Evolutionary conservation across 495 filamentous ascomycete genomes (phyloP).

Genomic region (Achaetomiella virescens): DNA sequence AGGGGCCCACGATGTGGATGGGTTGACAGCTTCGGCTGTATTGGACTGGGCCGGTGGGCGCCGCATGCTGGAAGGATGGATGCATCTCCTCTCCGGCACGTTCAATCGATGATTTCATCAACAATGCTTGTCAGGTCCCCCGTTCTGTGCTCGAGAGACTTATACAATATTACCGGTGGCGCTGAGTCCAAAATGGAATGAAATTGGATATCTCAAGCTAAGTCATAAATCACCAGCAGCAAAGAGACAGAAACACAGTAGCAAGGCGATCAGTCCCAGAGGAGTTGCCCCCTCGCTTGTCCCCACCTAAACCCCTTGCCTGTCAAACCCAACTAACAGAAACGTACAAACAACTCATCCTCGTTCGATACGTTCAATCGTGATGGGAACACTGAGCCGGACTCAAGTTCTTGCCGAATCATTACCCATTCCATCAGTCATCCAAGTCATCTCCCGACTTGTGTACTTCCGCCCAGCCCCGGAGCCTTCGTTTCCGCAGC

Average conservation of each 20-base stretch:
- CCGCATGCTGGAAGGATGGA: neutral
- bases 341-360: too few relatives aligned
- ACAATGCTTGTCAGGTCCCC: too few relatives aligned
- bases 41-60: too few relatives aligned
- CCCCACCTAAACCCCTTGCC: neutral
- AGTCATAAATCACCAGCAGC: neutral
- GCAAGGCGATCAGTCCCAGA: neutral
- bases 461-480: slow-evolving; percentile 25
- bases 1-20: too few relatives aligned
- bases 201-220: slow-evolving; percentile 9
- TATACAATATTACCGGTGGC: too few relatives aligned
- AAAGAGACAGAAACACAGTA: neutral
- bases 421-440: neutral
- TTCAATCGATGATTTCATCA: neutral
- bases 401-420: neutral
- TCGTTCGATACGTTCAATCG: too few relatives aligned
- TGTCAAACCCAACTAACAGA: too few relatives aligned
- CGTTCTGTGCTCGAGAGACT: too few relatives aligned
- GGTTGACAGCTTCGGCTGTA: too few relatives aligned
- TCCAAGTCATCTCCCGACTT: slow-evolving; percentile 13
- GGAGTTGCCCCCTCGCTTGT: too few relatives aligned
- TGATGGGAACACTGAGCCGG: neutral
- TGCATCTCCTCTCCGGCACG: slow-evolving; percentile 2
- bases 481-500: slow-evolving; percentile 42
- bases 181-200: neutral